Base-by-base conservation (phyloP, 495 filamentous ascomycete genomes). In the Lasiosphaeris hirsuta region DNA sequence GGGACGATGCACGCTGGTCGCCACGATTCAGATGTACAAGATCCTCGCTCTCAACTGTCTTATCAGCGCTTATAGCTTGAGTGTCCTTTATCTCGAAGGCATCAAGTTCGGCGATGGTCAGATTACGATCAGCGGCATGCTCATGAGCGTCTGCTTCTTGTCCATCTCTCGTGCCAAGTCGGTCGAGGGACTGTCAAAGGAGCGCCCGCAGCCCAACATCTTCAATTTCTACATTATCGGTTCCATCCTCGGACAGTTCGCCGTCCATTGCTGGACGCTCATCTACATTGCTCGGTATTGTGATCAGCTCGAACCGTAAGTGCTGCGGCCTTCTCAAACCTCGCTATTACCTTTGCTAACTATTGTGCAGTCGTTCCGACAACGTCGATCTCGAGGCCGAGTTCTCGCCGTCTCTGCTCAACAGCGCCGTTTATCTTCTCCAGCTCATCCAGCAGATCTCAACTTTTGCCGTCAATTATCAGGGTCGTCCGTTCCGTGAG, bases 11-110 rank as follows among this genome's bases (percentile, higher is more conserved):
- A 97, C 94, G 1, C 80, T 99, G 10, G 95, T 99, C 46, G 93
- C 94, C 4, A 97, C 95, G 3, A 97, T 99, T 61, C 94, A 99
- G 76, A 99, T 99, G 94, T 99, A 97, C 82, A 99, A 99, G 80
- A 99, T 99, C 65, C 82, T 99, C 51, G 94, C 94, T 17, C 78
- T 99, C 57, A 99, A 99, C 78, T 99, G 94, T 69, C 78, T 99
- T 66, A 99, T 99, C 71, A 96, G 90, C 66, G 94, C 94, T 17
- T 99, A 99, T 83, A 96, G 92, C 76, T 72, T 97, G 64, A 92
- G 87, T 72, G 94, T 99, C 37, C 80, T 99, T 43, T 99, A 99
- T 67, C 78, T 99, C 7, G 94, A 97, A 63, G 94, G 94, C 54
- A 99, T 99, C 79, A 99, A 99, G 75, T 99, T 99, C 64, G 92